phyloP scores from a whole-genome alignment of 106 monocot genomes.

The Dactylorhiza incarnata region DNA sequence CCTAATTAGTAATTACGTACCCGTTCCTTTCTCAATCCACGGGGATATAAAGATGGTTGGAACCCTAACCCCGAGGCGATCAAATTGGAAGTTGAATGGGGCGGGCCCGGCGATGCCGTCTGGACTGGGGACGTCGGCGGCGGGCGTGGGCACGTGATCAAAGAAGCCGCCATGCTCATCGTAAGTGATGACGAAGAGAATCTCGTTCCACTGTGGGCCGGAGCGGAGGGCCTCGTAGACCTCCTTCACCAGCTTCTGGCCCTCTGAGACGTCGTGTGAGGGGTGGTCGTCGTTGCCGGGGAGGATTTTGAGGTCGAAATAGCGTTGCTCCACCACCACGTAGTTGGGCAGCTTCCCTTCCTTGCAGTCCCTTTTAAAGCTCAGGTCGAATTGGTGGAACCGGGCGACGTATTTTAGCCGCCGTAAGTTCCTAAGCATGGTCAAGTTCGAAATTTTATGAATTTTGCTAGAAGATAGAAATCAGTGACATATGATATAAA shows the following conservation, averaged over 20 bases:
- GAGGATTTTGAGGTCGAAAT: slow-evolving; percentile 67
- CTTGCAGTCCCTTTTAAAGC: slow-evolving; percentile 70
- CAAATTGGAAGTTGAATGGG: slow-evolving; percentile 73
- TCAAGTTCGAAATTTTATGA: neutral
- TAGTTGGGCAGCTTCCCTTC: slow-evolving; percentile 94
- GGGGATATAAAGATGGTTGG: slow-evolving; percentile 82
- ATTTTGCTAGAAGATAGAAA: too few relatives aligned
- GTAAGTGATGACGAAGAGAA: slow-evolving; percentile 69
- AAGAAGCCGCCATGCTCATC: slow-evolving; percentile 97
- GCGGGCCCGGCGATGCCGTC: slow-evolving; percentile 64
- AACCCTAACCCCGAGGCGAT: slow-evolving; percentile 81
- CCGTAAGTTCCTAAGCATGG: slow-evolving; percentile 51
- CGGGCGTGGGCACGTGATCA: slow-evolving; percentile 78
- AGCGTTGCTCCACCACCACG: slow-evolving; percentile 85
- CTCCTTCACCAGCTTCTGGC: slow-evolving; percentile 79
- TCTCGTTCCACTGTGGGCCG: slow-evolving; percentile 86
- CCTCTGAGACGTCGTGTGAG: slow-evolving; percentile 78
- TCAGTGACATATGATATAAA: too few relatives aligned
- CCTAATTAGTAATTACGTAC: slow-evolving; percentile 14
- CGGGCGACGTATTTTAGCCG: slow-evolving; percentile 46
- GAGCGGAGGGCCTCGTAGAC: slow-evolving; percentile 89
- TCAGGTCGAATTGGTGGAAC: slow-evolving; percentile 76
- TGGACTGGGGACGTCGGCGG: slow-evolving; percentile 62
- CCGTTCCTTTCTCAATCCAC: slow-evolving; percentile 76
- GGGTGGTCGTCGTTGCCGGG: slow-evolving; percentile 96